Conservation (phyloP, 78 protist genomes). For the Dictyostelium firmibasis region DNA sequence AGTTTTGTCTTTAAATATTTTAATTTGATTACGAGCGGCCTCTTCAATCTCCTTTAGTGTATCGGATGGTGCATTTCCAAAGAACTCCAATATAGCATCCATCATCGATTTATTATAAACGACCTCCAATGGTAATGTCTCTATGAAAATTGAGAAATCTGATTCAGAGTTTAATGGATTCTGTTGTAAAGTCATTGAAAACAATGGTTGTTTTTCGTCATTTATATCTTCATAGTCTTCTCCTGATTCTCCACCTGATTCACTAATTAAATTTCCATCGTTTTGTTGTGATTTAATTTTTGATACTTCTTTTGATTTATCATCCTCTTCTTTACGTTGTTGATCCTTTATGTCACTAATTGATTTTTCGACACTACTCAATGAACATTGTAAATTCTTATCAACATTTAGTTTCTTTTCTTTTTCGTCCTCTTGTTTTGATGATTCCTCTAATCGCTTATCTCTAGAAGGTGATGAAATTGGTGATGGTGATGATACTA, state of each 20-base stretch:
- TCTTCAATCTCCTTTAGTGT: constrained; percentile 72
- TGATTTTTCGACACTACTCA: background rate
- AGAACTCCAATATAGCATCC: constrained; percentile 55
- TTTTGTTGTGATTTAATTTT: background rate
- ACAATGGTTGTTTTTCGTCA: constrained; percentile 43
- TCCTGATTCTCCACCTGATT: background rate
- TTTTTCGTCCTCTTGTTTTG: background rate
- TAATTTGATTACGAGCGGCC: constrained; percentile 74
- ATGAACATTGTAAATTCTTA: background rate
- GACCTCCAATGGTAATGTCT: constrained; percentile 52
- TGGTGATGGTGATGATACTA: background rate
- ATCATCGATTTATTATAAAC: constrained; percentile 53
- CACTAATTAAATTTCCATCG: background rate
- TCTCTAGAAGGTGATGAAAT: background rate
- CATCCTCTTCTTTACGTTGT: background rate
- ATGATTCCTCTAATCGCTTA: background rate
- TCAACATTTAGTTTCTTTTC: background rate
- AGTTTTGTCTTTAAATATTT: constrained; percentile 64
- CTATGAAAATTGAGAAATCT: constrained; percentile 45
- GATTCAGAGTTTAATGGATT: constrained; percentile 66
- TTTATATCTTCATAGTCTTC: constrained; percentile 3
- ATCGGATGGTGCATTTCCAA: constrained; percentile 71
- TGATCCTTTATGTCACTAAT: no score
- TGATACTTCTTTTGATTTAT: background rate
- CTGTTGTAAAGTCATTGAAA: constrained; percentile 62